Base-by-base conservation (phyloP, 352 stramenopile genomes). In the Detonula confervacea region DNA sequence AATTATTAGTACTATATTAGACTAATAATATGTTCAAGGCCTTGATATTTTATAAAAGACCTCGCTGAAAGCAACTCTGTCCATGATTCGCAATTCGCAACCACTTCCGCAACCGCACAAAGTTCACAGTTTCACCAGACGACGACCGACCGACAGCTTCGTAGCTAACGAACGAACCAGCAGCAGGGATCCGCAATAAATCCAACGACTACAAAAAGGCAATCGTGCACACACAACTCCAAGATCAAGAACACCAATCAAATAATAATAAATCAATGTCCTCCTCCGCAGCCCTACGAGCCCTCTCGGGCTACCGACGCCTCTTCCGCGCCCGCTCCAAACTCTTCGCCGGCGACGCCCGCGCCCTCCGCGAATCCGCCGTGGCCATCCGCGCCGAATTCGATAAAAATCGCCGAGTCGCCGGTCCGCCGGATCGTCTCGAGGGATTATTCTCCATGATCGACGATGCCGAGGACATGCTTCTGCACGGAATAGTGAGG, bases 381-480 rank as follows among this genome's bases (percentile, higher is more conserved):
- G 22, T 81, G n/a, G 86, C 87, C 51, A 88, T 93, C 14, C 76
- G 86, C 9, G 52, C 66, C 7, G 80, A 93, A 73, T 91, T 92
- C 69, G 66, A 85, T 12, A 86, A 84, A 54, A 88, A 93, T 61
- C 69, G 55, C 52, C 39, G 2, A 49, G 11, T 16, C 16, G 37
- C 75, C 11, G 73, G 73, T 8, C 72, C 73, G 18, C 84, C 76
- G 49, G 65, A 77, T 22, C 79, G 87, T 39, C 81, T 91, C 51
- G 88, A 93, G 67, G 78, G 61, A 54, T 59, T 92, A 39, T 51
- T 93, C 30, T 27, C 54, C 16, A 90, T 90, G 69, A 83, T 91
- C 54, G 86, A 93, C 67, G 88, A 93, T 63, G 88, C 88, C 24
- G 82, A 88, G 33, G 80, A 91, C 63, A 93, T 93, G 88, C 16